Evolutionary conservation across 768 basidiomycete species (phyloP).

Genomic region (Gymnopilus junonius): DNA sequence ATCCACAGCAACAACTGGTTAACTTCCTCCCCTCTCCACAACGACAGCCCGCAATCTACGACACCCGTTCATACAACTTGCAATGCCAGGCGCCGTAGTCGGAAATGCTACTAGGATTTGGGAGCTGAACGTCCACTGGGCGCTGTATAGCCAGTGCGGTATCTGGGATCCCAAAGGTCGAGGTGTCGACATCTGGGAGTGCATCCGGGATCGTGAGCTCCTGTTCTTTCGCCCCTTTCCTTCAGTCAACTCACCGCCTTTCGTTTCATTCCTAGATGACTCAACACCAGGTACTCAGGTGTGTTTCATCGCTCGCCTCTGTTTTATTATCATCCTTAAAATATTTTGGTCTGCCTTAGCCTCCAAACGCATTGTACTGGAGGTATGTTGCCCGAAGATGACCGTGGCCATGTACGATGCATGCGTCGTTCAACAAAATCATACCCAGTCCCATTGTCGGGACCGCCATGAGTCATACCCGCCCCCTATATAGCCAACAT

Average conservation of each 20-base stretch:
- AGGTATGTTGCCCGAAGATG: slow-evolving; percentile 52
- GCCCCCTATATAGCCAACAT: not conserved
- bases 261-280: slow-evolving; percentile 47
- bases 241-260: not conserved
- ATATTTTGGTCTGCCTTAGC: slow-evolving; percentile 13
- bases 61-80: slow-evolving; percentile 8
- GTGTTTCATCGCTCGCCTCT: slow-evolving; percentile 2
- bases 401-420: not conserved
- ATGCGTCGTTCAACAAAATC: slow-evolving; percentile 2
- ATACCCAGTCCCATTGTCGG: slow-evolving; percentile 8
- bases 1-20: not conserved
- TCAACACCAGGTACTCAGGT: slow-evolving; percentile 58
- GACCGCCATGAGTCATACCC: slow-evolving; percentile 14
- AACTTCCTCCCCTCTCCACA: slow-evolving; percentile 2
- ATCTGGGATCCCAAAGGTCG: slow-evolving; percentile 70
- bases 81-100: slow-evolving; percentile 53
- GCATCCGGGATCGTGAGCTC: slow-evolving; percentile 66
- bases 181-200: slow-evolving; percentile 80
- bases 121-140: slow-evolving; percentile 72
- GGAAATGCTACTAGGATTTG: slow-evolving; percentile 72
- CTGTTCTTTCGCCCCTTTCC: not conserved
- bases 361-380: slow-evolving; percentile 51
- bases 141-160: slow-evolving; percentile 67
- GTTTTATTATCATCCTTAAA: not conserved
- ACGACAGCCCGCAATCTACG: slow-evolving; percentile 12